Evolutionary conservation across 768 basidiomycete genomes (phyloP).

Genomic region (Xerocomellus amylosporus): DNA sequence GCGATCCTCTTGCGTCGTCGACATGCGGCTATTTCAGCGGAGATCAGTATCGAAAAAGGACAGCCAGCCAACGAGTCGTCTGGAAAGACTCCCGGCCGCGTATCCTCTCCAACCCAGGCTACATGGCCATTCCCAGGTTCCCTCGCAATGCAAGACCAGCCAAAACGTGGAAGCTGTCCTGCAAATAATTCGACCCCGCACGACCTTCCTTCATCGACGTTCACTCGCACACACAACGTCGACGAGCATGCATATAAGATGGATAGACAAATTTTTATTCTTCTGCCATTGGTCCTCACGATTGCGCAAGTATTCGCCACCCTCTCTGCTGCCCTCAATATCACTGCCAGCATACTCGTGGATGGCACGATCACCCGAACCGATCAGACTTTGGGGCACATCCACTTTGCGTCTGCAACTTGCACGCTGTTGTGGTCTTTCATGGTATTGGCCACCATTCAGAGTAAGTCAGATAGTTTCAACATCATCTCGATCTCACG

Average conservation of each 20-base stretch:
- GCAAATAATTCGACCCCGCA: not conserved
- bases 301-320: constrained; percentile 23
- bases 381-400: not conserved
- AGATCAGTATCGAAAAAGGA: constrained; percentile 18
- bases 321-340: constrained; percentile 23
- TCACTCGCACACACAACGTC: not conserved
- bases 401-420: constrained; percentile 20
- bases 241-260: not conserved
- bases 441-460: constrained; percentile 15
- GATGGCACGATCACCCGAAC: not conserved
- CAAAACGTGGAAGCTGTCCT: not conserved
- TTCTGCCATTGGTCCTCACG: constrained; percentile 14
- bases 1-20: constrained; percentile 6
- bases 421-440: constrained; percentile 28
- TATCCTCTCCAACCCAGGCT: constrained; percentile 30
- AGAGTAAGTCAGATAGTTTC: constrained; percentile 18
- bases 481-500: not conserved
- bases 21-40: not conserved
- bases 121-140: constrained; percentile 35
- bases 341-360: constrained; percentile 13
- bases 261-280: not conserved
- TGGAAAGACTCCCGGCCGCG: constrained; percentile 11
- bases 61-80: not conserved
- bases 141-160: constrained; percentile 16
- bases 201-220: constrained; percentile 2